phyloP scores from a whole-genome alignment of 352 stramenopile species.

The Phytopythium helicoides region DNA sequence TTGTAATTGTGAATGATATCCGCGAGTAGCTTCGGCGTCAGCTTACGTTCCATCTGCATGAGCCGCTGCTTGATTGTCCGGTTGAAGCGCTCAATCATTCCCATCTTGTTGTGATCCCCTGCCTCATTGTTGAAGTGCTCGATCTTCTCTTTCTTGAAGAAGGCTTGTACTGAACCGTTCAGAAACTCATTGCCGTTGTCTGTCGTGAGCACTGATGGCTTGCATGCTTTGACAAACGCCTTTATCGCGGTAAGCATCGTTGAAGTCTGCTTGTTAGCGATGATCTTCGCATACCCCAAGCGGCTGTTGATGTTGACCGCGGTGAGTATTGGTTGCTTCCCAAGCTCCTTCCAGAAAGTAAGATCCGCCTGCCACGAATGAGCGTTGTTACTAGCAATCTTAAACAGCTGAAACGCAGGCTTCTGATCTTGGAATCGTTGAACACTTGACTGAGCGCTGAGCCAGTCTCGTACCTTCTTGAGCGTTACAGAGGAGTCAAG shows the following conservation, averaged over 20 bases:
- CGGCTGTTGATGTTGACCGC: slow-evolving; percentile 38
- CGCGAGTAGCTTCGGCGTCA: slow-evolving; percentile 21
- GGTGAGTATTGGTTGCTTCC: slow-evolving; percentile 17
- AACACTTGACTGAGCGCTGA: slow-evolving; percentile 12
- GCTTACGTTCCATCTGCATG: slow-evolving; percentile 13
- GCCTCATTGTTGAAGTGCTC: slow-evolving; percentile 37
- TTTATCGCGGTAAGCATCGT: slow-evolving; percentile 23
- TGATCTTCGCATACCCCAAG: slow-evolving; percentile 33
- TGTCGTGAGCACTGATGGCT: slow-evolving; percentile 23
- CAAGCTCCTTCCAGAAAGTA: slow-evolving; percentile 8
- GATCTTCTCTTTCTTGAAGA: slow-evolving; percentile 28
- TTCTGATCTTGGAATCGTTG: slow-evolving; percentile 22
- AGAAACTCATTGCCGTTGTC: slow-evolving; percentile 42
- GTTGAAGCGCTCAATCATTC: slow-evolving; percentile 47
- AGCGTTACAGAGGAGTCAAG: slow-evolving; percentile 12
- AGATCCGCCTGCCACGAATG: slow-evolving; percentile 30
- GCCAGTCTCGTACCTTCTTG: slow-evolving; percentile 23
- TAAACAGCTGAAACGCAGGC: too few relatives aligned
- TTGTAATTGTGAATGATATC: slow-evolving; percentile 39
- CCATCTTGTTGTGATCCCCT: slow-evolving; percentile 33
- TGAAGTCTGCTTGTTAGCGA: slow-evolving; percentile 29
- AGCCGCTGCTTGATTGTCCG: slow-evolving; percentile 31
- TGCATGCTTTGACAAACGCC: slow-evolving; percentile 18
- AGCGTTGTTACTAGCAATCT: neutral
- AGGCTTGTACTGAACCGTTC: slow-evolving; percentile 20